These are phyloP conservation scores for Polychaeton citri DNA, from an alignment of 2,329 filamentous ascomycete genomes.

Conservation along the genomic window DNA sequence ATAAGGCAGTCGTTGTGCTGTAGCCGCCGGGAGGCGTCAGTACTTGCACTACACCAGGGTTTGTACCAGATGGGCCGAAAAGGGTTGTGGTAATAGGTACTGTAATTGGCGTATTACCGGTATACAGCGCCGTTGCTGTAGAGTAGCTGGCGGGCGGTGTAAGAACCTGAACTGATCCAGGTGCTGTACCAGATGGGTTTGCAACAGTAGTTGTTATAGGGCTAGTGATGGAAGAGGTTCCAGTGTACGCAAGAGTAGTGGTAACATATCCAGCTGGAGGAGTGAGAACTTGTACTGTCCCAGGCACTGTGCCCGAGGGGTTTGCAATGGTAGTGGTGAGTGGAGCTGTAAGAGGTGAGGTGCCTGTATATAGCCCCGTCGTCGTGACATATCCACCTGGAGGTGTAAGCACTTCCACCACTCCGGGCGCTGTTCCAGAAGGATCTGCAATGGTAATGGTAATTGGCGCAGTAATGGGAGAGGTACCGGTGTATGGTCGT, in stretches of 20 bases:
- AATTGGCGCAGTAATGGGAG: slow-evolving; percentile 1
- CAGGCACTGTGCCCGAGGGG: slow-evolving; percentile 1
- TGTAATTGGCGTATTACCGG: background rate
- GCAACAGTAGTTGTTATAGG: slow-evolving; percentile 2
- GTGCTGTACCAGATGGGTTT: background rate
- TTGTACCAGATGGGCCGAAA: background rate
- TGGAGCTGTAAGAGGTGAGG: background rate
- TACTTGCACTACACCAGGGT: background rate
- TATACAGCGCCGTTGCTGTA: slow-evolving; percentile 2
- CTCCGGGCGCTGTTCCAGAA: background rate
- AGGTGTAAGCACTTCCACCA: background rate
- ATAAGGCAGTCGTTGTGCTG: too few relatives aligned
- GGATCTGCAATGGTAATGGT: slow-evolving; percentile 1
- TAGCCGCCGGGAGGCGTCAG: background rate
- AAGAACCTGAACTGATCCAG: slow-evolving; percentile 1
- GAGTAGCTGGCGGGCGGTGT: background rate
- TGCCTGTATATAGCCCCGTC: background rate
- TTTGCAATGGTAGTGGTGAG: background rate
- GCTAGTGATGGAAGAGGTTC: slow-evolving; percentile 1
- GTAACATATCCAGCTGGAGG: slow-evolving; percentile 3
- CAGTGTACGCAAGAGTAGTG: slow-evolving; percentile 2
- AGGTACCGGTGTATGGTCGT: slow-evolving; percentile 1
- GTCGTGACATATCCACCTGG: background rate
- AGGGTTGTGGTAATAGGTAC: slow-evolving; percentile 1
- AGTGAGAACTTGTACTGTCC: slow-evolving; percentile 2